Base-by-base conservation (phyloP, 2,329 filamentous ascomycete species). In the Calonectria pauciramosa region DNA sequence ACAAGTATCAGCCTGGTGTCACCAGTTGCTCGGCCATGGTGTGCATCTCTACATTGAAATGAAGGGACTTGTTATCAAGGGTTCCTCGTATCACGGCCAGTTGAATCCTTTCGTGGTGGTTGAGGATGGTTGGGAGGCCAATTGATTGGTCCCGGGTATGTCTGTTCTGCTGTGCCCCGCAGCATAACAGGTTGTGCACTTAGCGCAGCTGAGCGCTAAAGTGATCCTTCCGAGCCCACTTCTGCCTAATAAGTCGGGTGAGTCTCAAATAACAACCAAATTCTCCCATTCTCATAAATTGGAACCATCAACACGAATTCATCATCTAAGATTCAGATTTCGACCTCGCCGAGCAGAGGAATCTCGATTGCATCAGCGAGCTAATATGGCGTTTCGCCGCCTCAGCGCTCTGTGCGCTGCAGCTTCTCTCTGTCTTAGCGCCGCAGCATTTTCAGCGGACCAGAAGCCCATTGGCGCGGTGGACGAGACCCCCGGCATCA, bases 381-480 rank as follows among this genome's bases (percentile, higher is more conserved):
- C n/a, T 23, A 38, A 10, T 32, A 71, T 71, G 68, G 20, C 34
- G 9, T n/a, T 65, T 34, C 47, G 47, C 16, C 47, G 47, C 10
- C 47, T 71, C 8, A 18, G 59, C 36, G 47, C 47, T 30, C 26
- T 65, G 34, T 54, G 32, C 47, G 68, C 68, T 5, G 56, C 59
- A 28, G 47, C 59, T 23, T 64, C 34, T n/a, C 26, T 71, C 7
- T 44, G 32, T 28, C 20, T 47, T 16, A 38, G n/a, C 41, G 10
- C 49, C 49, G 13, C 44, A n/a, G 56, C 32, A 14, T 49, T 26
- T 1, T 36, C 44, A 2, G n/a, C 34, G 23, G 68, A 65, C n/a
- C 59, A 71, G 34, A 71, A 65, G n/a, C 68, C 68, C 14, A 54
- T 71, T 16, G 47, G 16, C 14, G 13, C 28, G 11, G 23, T 32